Conservation (phyloP, 305 asterid genomes). For the Withania somnifera region DNA sequence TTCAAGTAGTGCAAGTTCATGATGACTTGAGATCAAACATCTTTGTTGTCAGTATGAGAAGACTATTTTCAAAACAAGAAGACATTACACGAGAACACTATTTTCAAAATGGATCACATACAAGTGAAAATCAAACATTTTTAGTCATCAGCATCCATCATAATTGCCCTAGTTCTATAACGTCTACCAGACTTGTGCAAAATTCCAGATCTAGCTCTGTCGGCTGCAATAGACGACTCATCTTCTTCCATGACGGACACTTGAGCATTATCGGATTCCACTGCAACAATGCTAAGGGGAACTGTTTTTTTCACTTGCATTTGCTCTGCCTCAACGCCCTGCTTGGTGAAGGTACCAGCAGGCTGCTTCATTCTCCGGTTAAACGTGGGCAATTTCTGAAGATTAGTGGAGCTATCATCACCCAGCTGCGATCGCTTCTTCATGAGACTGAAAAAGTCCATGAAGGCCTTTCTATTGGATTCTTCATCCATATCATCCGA, state of each 20-base stretch:
- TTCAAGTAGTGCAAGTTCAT: background rate
- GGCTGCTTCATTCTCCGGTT: constrained; percentile 40
- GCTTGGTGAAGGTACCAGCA: background rate
- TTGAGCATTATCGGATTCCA: constrained; percentile 26
- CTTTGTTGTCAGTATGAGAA: background rate
- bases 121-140: background rate
- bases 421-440: constrained; percentile 21
- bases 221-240: constrained; percentile 12
- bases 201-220: constrained; percentile 9
- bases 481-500: constrained; percentile 46
- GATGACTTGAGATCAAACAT: background rate
- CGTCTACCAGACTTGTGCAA: constrained; percentile 38
- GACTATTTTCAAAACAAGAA: background rate
- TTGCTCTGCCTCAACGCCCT: constrained; percentile 15
- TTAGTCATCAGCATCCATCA: constrained; percentile 10
- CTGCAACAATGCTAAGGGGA: constrained; percentile 37
- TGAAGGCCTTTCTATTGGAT: constrained; percentile 49
- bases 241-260: constrained; percentile 59
- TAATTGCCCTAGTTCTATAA: constrained; percentile 40
- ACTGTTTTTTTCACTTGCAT: constrained; percentile 20
- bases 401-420: constrained; percentile 19
- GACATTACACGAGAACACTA: background rate
- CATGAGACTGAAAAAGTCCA: constrained; percentile 34
- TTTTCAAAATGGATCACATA: background rate
- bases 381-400: constrained; percentile 37